These are phyloP conservation scores for Pisolithus tinctorius DNA, from an alignment of 768 basidiomycete species.

Conservation along the genomic window DNA sequence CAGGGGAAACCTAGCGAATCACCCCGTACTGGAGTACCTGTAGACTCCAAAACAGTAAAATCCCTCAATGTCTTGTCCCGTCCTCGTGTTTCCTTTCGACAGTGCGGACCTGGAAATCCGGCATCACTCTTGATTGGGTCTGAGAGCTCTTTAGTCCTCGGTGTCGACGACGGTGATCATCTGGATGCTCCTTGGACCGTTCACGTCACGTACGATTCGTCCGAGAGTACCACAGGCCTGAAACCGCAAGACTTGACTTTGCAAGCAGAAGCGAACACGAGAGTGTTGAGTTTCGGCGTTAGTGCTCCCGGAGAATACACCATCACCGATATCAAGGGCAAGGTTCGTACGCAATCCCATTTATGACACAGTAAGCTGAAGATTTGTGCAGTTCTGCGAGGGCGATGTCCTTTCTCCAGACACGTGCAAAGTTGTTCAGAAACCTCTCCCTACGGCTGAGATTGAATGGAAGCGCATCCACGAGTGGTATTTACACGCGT, in stretches of 20 bases:
- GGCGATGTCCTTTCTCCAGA: constrained; percentile 85
- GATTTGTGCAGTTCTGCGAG: constrained; percentile 52
- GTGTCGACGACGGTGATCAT: constrained; percentile 46
- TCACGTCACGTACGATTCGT: constrained; percentile 54
- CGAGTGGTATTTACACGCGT: constrained; percentile 55
- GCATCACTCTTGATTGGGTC: constrained; percentile 66
- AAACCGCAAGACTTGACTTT: constrained; percentile 63
- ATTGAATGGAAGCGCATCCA: constrained; percentile 87
- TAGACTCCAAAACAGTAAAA: constrained; percentile 44
- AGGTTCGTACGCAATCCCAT: constrained; percentile 29
- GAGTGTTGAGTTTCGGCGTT: constrained; percentile 43
- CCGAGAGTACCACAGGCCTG: constrained; percentile 32
- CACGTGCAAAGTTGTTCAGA: constrained; percentile 67
- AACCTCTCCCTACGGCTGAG: constrained; percentile 73
- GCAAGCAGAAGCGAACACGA: constrained; percentile 38
- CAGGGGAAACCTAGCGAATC: constrained; percentile 22
- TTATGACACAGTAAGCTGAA: constrained; percentile 3
- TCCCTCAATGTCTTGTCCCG: constrained; percentile 66
- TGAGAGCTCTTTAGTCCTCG: constrained; percentile 50
- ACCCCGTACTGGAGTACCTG: constrained; percentile 16
- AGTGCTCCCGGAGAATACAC: constrained; percentile 72
- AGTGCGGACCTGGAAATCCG: constrained; percentile 66
- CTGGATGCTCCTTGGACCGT: constrained; percentile 67
- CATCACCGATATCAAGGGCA: constrained; percentile 64
- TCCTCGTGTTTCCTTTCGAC: constrained; percentile 64